phyloP scores from a whole-genome alignment of 1,284 basidiomycete genomes.

The Trametes pubescens region DNA sequence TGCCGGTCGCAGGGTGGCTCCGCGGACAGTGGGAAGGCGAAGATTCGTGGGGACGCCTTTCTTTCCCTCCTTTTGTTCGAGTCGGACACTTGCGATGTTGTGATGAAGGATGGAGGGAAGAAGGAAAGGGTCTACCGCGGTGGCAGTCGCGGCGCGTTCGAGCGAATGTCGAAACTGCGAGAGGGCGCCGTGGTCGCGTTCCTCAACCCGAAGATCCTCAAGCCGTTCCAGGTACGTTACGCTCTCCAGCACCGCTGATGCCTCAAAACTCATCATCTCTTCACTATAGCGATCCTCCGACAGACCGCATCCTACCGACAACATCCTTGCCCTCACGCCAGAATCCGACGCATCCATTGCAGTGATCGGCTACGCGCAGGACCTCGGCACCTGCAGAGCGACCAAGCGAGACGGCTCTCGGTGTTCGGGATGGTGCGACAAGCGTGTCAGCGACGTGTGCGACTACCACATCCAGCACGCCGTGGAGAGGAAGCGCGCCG shows the following conservation, averaged over 20 bases:
- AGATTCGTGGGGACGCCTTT: slow-evolving; percentile 82
- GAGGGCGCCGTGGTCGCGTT: slow-evolving; percentile 92
- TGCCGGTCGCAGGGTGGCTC: slow-evolving; percentile 59
- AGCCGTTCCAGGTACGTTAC: slow-evolving; percentile 77
- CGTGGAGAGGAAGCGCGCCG: slow-evolving; percentile 75
- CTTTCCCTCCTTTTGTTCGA: slow-evolving; percentile 90
- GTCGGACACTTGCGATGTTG: slow-evolving; percentile 71
- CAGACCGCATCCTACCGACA: slow-evolving; percentile 78
- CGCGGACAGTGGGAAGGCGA: slow-evolving; percentile 60
- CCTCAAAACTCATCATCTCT: neutral
- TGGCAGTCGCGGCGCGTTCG: slow-evolving; percentile 93
- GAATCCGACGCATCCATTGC: slow-evolving; percentile 81
- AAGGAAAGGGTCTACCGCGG: slow-evolving; percentile 79
- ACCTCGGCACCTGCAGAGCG: slow-evolving; percentile 87
- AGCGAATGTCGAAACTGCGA: slow-evolving; percentile 82
- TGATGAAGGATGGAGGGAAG: slow-evolving; percentile 56
- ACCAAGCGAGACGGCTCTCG: slow-evolving; percentile 79
- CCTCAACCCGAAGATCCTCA: slow-evolving; percentile 87
- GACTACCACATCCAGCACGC: slow-evolving; percentile 89
- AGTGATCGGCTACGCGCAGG: slow-evolving; percentile 86
- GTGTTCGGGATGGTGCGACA: slow-evolving; percentile 91
- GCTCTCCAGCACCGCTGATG: neutral
- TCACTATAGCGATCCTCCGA: slow-evolving; percentile 54
- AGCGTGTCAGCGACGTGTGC: slow-evolving; percentile 82
- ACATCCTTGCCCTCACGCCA: slow-evolving; percentile 90